phyloP scores from a whole-genome alignment of 371 early-diverging fungal species.

The Mucor velutinosus region DNA sequence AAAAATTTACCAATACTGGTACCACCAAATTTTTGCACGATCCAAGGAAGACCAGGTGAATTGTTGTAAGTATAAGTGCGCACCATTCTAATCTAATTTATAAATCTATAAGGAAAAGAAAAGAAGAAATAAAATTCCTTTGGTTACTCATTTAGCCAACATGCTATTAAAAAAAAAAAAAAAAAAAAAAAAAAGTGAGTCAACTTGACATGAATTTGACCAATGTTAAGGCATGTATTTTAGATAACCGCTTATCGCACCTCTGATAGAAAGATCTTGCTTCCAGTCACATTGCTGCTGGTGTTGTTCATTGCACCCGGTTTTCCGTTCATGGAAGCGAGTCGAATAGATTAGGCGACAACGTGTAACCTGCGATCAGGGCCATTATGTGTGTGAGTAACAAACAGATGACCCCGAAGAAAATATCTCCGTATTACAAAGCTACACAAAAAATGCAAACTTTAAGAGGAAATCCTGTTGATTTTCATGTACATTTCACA shows the following conservation, averaged over 20 bases:
- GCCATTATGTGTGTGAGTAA: not conserved
- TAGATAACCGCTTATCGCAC: conserved; percentile 13
- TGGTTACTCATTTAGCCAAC: not conserved
- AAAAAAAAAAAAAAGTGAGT: conserved; percentile 28
- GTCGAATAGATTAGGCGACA: not conserved
- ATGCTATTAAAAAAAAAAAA: conserved; percentile 11
- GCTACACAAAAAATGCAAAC: conserved; percentile 7
- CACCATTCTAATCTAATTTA: conserved; percentile 8
- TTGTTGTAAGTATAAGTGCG: conserved; percentile 26
- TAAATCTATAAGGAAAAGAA: conserved; percentile 10
- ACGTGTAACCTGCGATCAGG: not conserved
- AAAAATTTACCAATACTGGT: conserved; percentile 87
- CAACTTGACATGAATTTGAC: conserved; percentile 30
- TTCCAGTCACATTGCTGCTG: not conserved
- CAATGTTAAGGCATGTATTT: conserved; percentile 14
- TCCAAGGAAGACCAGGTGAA: conserved; percentile 54
- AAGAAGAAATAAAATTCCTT: conserved; percentile 12
- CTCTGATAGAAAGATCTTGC: not conserved
- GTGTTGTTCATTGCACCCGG: not conserved
- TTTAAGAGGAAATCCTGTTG: not conserved
- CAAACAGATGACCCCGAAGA: not conserved
- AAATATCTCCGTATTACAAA: not conserved
- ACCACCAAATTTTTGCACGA: conserved; percentile 89
- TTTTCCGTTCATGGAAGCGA: not conserved
- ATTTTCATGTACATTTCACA: not conserved